phyloP scores from a whole-genome alignment of 805 yeast species.

The Zygosaccharomyces siamensis region DNA sequence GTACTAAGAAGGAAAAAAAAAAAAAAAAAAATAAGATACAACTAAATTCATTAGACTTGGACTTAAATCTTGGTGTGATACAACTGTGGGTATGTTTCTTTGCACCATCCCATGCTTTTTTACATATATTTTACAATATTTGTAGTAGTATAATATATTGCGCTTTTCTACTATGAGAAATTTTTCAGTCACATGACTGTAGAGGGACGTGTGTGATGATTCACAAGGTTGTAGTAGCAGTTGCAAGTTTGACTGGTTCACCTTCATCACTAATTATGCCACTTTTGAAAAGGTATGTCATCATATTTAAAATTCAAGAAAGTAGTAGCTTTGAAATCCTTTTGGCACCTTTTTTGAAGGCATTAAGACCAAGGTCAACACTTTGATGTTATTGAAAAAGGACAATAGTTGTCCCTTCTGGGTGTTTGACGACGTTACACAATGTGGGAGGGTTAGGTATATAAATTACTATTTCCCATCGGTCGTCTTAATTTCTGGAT shows the following conservation, averaged over 20 bases:
- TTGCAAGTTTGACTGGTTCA: background rate
- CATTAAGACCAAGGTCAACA: background rate
- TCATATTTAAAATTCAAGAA: too few relatives aligned
- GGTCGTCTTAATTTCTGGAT: constrained; percentile 7
- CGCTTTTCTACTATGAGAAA: constrained; percentile 1
- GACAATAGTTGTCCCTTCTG: constrained; percentile 35
- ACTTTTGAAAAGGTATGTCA: too few relatives aligned
- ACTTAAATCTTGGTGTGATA: background rate
- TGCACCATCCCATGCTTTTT: background rate
- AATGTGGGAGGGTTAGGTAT: constrained; percentile 43
- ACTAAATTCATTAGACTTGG: background rate
- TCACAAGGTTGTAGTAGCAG: background rate
- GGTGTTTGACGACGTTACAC: constrained; percentile 59
- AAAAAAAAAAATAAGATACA: background rate
- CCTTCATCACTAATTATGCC: background rate
- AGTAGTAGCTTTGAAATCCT: background rate
- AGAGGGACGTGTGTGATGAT: background rate
- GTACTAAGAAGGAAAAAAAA: background rate
- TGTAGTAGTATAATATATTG: constrained; percentile 5
- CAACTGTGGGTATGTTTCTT: background rate
- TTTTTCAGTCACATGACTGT: background rate
- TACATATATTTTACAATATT: background rate
- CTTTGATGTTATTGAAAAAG: background rate
- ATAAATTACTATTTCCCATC: constrained; percentile 36
- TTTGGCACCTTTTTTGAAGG: background rate